phyloP scores from a whole-genome alignment of 768 basidiomycete species.

The Lactarius quietus region DNA sequence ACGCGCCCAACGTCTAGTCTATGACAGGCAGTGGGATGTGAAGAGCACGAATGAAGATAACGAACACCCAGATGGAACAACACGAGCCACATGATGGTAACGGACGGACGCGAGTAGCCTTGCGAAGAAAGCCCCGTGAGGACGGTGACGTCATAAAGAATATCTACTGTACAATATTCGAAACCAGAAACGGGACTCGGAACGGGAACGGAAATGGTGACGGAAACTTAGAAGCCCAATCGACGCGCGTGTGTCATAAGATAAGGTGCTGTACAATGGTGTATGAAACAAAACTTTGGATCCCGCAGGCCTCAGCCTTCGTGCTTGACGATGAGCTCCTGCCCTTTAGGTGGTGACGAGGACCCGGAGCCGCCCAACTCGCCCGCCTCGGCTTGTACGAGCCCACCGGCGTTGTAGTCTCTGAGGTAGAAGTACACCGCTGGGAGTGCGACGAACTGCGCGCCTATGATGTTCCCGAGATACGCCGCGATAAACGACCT shows the following conservation, averaged over 20 bases:
- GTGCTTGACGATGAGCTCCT: background rate
- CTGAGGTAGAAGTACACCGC: conserved; percentile 59
- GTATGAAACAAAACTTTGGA: too few relatives aligned
- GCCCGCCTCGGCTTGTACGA: conserved; percentile 18
- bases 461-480: conserved; percentile 67
- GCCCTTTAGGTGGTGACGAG: background rate
- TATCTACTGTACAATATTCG: background rate
- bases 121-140: background rate
- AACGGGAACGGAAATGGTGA: background rate
- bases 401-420: conserved; percentile 37
- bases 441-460: conserved; percentile 58
- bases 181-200: too few relatives aligned
- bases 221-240: background rate
- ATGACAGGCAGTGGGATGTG: background rate
- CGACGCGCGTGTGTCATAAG: background rate
- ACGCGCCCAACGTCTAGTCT: background rate
- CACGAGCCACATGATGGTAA: background rate
- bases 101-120: background rate
- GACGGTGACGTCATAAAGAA: background rate
- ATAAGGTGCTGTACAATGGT: too few relatives aligned
- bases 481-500: conserved; percentile 63
- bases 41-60: background rate
- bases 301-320: background rate
- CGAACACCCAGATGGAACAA: background rate
- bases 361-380: background rate